Percentiles rank a stretch among this genome's conserved stretches.
phyloP scores from a whole-genome alignment of 2,329 filamentous ascomycete species.

The Penicillium glabrum region DNA sequence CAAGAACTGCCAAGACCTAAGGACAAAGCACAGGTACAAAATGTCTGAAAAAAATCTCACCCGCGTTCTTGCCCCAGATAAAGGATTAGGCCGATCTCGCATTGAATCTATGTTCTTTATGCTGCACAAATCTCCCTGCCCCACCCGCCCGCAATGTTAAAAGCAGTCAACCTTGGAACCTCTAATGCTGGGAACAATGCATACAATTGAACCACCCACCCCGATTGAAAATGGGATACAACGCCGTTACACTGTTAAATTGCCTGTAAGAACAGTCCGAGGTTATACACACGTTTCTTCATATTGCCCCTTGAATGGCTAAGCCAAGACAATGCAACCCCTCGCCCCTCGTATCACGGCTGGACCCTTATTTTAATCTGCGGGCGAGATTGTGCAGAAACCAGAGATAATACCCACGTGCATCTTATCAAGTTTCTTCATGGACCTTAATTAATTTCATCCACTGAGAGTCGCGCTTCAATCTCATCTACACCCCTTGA shows the following conservation, averaged over 20 bases:
- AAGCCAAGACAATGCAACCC: background rate
- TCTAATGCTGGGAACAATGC: background rate
- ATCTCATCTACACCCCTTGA: background rate
- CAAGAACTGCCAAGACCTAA: background rate
- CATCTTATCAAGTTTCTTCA: background rate
- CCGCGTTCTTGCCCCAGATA: background rate
- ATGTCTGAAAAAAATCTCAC: background rate
- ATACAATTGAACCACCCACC: background rate
- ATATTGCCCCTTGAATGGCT: background rate
- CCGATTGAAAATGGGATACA: background rate
- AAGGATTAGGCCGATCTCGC: background rate
- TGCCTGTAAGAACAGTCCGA: background rate
- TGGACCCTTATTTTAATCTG: background rate
- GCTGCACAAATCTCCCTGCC: background rate
- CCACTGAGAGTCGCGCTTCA: background rate
- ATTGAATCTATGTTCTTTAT: background rate
- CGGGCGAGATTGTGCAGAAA: background rate
- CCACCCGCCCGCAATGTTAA: background rate
- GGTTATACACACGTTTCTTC: background rate
- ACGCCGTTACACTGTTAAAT: background rate
- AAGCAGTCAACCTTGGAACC: background rate
- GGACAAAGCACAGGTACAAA: background rate
- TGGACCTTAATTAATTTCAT: background rate
- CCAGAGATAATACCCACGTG: background rate
- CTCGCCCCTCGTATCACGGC: background rate